Conservation (phyloP, 2,329 filamentous ascomycete genomes). For the Fusarium brevicatenulatum region DNA sequence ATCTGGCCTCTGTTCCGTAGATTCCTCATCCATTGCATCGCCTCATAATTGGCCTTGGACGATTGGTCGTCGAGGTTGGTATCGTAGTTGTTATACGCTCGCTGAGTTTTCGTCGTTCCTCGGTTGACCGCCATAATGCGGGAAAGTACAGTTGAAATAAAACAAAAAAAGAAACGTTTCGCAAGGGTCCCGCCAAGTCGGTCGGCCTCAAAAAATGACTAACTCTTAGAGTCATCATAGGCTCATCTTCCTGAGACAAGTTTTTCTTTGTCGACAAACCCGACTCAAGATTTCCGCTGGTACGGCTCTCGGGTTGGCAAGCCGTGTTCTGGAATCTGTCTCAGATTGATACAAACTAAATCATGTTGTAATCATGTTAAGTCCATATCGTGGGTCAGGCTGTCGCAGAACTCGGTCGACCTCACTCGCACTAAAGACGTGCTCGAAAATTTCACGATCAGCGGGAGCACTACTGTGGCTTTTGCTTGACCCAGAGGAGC, state of each 20-base stretch:
- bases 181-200: constrained; percentile 35
- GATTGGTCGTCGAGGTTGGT: constrained; percentile 4
- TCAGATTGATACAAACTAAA: constrained; percentile 18
- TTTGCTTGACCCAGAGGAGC: constrained; percentile 45
- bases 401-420: constrained; percentile 61
- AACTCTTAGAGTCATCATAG: constrained; percentile 20
- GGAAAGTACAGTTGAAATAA: constrained; percentile 29
- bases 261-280: constrained; percentile 13
- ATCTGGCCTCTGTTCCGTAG: not conserved
- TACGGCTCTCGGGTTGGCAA: constrained; percentile 2
- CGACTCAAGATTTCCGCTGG: constrained; percentile 9
- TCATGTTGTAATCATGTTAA: constrained; percentile 62
- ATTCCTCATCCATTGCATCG: not conserved
- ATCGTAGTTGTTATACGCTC: constrained; percentile 32
- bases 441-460: constrained; percentile 65
- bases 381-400: constrained; percentile 64
- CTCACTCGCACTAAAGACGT: constrained; percentile 61
- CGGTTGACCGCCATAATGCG: constrained; percentile 32
- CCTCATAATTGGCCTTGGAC: not conserved
- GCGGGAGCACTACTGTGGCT: constrained; percentile 46
- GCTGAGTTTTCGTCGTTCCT: constrained; percentile 22
- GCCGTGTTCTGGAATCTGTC: constrained; percentile 1
- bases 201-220: constrained; percentile 30
- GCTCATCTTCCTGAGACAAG: constrained; percentile 16
- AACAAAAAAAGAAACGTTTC: constrained; percentile 28